phyloP scores from a whole-genome alignment of 192 early-diverging fungal genomes.

The Coemansia sp. region DNA sequence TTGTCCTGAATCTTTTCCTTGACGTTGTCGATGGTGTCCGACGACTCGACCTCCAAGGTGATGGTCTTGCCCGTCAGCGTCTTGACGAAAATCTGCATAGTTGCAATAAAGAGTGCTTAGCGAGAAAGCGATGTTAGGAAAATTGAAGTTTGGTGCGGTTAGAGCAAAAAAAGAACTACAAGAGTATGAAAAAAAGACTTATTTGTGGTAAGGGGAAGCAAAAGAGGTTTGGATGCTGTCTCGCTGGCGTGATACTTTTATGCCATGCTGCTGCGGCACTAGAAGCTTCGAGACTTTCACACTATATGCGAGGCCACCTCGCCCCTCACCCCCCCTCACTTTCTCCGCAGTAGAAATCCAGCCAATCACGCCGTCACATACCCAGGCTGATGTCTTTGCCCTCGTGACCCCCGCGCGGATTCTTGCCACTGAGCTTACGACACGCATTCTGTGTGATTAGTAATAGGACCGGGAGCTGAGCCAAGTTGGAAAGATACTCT shows the following conservation, averaged over 20 bases:
- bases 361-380: not conserved
- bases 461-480: not conserved
- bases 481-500: not conserved
- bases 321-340: not conserved
- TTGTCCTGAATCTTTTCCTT: conserved; percentile 88
- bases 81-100: conserved; percentile 61
- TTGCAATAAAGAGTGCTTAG: conserved; percentile 1
- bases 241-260: not conserved
- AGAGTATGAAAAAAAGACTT: conserved; percentile 1
- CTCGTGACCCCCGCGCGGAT: not conserved
- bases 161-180: not conserved
- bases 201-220: not conserved
- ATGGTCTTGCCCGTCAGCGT: conserved; percentile 97
- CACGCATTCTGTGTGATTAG: not conserved
- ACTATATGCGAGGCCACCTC: conserved; percentile 1
- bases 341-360: not conserved
- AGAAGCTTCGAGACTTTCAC: not conserved
- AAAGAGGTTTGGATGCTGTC: not conserved
- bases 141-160: not conserved
- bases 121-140: not conserved
- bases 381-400: not conserved
- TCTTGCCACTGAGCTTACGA: not conserved
- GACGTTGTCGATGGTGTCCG: conserved; percentile 78
- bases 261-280: not conserved
- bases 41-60: conserved; percentile 86